Percentiles rank a stretch among this genome's conserved stretches.
Evolutionary conservation across 2,329 filamentous ascomycete genomes (phyloP).

Genomic region (Stagonosporopsis cucurbitacearum): DNA sequence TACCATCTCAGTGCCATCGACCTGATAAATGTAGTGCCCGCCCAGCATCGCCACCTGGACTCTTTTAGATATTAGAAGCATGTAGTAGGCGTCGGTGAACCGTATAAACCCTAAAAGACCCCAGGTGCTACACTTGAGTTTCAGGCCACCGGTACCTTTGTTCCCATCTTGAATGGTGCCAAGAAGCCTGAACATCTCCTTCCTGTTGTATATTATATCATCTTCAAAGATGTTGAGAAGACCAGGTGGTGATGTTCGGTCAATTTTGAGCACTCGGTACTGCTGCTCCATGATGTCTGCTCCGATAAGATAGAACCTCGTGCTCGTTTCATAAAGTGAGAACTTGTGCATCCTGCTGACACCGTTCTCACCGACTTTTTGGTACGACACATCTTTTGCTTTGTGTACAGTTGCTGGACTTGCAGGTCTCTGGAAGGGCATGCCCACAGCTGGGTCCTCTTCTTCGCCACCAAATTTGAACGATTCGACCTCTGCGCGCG

Average conservation of each 20-base stretch:
- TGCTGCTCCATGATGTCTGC: conserved; percentile 87
- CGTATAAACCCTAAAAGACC: conserved; percentile 92
- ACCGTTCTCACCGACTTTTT: conserved; percentile 52
- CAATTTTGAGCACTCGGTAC: conserved; percentile 93
- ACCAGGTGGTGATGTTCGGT: conserved; percentile 79
- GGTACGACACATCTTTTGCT: conserved; percentile 48
- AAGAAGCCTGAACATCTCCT: conserved; percentile 91
- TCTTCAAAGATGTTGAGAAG: conserved; percentile 89
- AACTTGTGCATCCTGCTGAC: conserved; percentile 84
- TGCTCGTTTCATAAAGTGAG: conserved; percentile 94
- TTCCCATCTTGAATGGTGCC: conserved; percentile 96
- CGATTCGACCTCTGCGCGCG: conserved; percentile 39
- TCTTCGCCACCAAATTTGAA: conserved; percentile 51
- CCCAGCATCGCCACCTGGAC: conserved; percentile 96
- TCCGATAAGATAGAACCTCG: conserved; percentile 91
- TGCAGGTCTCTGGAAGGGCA: conserved; percentile 48
- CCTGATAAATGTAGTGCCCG: conserved; percentile 93
- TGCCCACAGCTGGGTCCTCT: conserved; percentile 49
- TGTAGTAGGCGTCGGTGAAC: conserved; percentile 96
- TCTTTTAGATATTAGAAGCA: conserved; percentile 95
- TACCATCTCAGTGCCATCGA: conserved; percentile 91
- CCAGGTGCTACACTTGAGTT: conserved; percentile 89
- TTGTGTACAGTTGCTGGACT: conserved; percentile 49
- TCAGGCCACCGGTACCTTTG: conserved; percentile 86
- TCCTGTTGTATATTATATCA: conserved; percentile 90